Evolutionary conservation across 768 basidiomycete genomes (phyloP), one percentile per base, ranked within the genome.

Genomic region (Kondoa malvinella): DNA sequence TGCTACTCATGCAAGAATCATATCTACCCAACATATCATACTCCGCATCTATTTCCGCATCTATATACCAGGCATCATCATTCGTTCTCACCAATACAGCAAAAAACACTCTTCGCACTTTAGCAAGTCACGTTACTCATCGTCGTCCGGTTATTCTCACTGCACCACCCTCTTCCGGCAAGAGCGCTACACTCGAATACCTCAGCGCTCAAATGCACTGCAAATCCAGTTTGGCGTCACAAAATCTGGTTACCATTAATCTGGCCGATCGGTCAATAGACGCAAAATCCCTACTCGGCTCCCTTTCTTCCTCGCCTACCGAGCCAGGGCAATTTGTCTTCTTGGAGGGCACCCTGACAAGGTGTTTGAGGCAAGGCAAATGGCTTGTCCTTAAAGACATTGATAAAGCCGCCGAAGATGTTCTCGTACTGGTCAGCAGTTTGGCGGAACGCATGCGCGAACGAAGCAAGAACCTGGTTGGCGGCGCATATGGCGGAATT

Each of bases 211-310:
- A 80, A 12, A 76, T 96, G 14, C 81, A 84, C 74, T 86, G 89
- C 0, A 56, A 71, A 15, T 79, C 78, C 25, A 62, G 69, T 68
- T 33, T 66, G 64, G 58, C 63, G 61, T 4, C 67, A 68, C 34
- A 65, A 68, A 3, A 89, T 58, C 82, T 95, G 56, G 82, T 97
- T 33, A 85, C 83, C 0, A 85, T 99, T 68, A 88, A 94, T 73
- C 84, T 97, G 29, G 89, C 91, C 3, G 95, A 97, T 73, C 94
- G 92, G 0, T 94, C 94, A 1, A 81, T 99, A 58, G 94, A 99
- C 74, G 87, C 92, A 32, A 87, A 94, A 27, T 87, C 91, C 0
- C 81, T 99, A 3, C 82, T 99, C 57, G 94, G 95, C 2, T 92
- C 90, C 1, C 94, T 97, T 68, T 80, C 90, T 1, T 94, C 94